phyloP scores from a whole-genome alignment of 2,329 filamentous ascomycete species.

The Aspergillus chevalieri region DNA sequence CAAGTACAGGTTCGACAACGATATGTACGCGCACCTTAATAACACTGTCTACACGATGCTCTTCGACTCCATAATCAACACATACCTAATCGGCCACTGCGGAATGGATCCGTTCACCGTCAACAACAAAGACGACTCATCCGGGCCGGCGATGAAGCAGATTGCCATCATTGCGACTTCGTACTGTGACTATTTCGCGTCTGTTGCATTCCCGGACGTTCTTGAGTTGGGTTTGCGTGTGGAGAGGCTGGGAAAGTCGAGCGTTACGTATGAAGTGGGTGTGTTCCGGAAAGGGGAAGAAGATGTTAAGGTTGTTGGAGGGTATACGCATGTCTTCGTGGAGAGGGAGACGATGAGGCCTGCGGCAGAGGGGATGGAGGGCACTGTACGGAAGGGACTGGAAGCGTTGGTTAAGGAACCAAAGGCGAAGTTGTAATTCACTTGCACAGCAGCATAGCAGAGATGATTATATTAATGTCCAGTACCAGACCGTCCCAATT shows the following conservation, averaged over 20 bases:
- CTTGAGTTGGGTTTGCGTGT: conserved; percentile 78
- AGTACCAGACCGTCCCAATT: not conserved
- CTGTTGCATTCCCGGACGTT: conserved; percentile 72
- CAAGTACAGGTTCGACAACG: conserved; percentile 70
- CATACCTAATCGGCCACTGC: conserved; percentile 76
- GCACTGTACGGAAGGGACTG: conserved; percentile 46
- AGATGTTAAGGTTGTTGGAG: conserved; percentile 73
- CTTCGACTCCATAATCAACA: conserved; percentile 86
- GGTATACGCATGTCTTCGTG: conserved; percentile 86
- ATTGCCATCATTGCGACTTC: conserved; percentile 81
- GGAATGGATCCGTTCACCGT: conserved; percentile 63
- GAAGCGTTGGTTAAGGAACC: conserved; percentile 46
- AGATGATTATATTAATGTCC: not conserved
- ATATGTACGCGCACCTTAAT: conserved; percentile 93
- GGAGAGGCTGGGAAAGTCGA: conserved; percentile 75
- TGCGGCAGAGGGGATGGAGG: conserved; percentile 49
- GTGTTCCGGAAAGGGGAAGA: conserved; percentile 72
- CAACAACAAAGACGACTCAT: conserved; percentile 15
- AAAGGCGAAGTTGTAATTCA: conserved; percentile 21
- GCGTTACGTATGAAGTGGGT: conserved; percentile 83
- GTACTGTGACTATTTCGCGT: conserved; percentile 77
- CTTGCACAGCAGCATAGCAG: not conserved
- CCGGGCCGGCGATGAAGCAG: conserved; percentile 36
- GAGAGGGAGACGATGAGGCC: conserved; percentile 65
- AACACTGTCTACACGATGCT: conserved; percentile 81